These are phyloP conservation scores for Diaporthe sp. DNA, from an alignment of 2,329 filamentous ascomycete genomes.

Conservation along the genomic window DNA sequence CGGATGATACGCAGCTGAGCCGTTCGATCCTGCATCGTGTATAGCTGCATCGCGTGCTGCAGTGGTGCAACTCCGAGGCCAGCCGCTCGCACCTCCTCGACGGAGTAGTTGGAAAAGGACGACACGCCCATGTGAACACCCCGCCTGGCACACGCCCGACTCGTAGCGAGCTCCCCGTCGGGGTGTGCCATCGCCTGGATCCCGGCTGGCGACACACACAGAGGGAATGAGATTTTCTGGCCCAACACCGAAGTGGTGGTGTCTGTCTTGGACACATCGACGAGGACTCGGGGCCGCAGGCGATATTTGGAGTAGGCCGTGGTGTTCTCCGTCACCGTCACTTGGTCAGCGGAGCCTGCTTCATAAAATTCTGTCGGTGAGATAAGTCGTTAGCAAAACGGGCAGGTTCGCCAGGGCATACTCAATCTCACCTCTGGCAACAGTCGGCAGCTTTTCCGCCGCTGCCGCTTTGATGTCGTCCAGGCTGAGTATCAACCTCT, in stretches of 20 bases:
- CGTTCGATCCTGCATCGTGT: constrained; percentile 63
- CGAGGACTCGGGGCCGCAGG: constrained; percentile 56
- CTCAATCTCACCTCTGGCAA: not conserved
- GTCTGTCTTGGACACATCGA: constrained; percentile 50
- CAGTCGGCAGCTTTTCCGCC: not conserved
- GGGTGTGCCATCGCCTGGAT: constrained; percentile 63
- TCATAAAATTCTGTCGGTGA: constrained; percentile 61
- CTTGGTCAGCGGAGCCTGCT: constrained; percentile 64
- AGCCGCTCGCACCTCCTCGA: constrained; percentile 54
- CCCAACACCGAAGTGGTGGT: constrained; percentile 57
- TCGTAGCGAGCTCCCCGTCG: constrained; percentile 62
- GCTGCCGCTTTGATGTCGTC: not conserved
- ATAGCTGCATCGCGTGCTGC: constrained; percentile 62
- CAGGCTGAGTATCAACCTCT: not conserved
- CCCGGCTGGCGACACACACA: constrained; percentile 64
- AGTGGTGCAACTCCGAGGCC: constrained; percentile 40
- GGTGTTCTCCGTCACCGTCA: constrained; percentile 61
- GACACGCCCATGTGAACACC: constrained; percentile 60
- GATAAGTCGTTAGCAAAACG: not conserved
- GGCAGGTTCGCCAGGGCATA: not conserved
- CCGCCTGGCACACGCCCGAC: constrained; percentile 54
- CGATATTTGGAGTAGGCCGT: constrained; percentile 62
- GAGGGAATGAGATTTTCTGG: constrained; percentile 56
- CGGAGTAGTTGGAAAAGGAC: constrained; percentile 54
- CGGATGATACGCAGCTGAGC: constrained; percentile 54